Evolutionary conservation across 495 filamentous ascomycete genomes (phyloP).

Genomic region (Aspergillus asperescens): DNA sequence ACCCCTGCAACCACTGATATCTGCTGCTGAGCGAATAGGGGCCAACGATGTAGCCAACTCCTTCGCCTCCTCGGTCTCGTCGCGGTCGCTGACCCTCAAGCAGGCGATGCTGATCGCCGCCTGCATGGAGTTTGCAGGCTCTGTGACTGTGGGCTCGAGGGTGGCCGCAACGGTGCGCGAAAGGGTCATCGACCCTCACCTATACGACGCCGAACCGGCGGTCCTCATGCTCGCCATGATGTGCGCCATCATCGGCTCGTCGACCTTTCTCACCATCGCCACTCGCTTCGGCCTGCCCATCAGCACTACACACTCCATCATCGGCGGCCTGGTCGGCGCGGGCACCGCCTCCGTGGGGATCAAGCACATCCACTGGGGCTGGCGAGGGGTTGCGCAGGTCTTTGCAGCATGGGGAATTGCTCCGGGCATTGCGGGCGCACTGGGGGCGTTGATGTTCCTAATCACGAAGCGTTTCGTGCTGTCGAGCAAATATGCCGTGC

Average conservation of each 20-base stretch:
- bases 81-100: constrained; percentile 7
- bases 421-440: not conserved
- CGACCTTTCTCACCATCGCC: constrained; percentile 5
- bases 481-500: constrained; percentile 1
- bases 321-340: constrained; percentile 4
- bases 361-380: constrained; percentile 7
- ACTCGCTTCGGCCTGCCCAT: constrained; percentile 3
- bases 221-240: constrained; percentile 12
- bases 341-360: constrained; percentile 7
- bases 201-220: constrained; percentile 3
- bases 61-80: constrained; percentile 9
- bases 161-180: constrained; percentile 5
- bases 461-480: constrained; percentile 5
- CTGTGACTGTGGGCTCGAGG: constrained; percentile 3
- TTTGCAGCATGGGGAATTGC: constrained; percentile 10
- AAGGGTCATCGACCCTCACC: constrained; percentile 8
- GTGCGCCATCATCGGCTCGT: constrained; percentile 11
- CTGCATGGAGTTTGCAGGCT: constrained; percentile 11
- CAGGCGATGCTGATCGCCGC: constrained; percentile 9
- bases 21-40: not conserved
- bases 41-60: constrained; percentile 13
- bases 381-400: constrained; percentile 8
- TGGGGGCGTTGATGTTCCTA: constrained; percentile 4
- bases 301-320: constrained; percentile 10
- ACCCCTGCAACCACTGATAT: too few relatives aligned